Evolutionary conservation across 192 early-diverging fungal species (phyloP), one percentile per base, ranked within the genome.

Genomic region (Kappamyces sp.): DNA sequence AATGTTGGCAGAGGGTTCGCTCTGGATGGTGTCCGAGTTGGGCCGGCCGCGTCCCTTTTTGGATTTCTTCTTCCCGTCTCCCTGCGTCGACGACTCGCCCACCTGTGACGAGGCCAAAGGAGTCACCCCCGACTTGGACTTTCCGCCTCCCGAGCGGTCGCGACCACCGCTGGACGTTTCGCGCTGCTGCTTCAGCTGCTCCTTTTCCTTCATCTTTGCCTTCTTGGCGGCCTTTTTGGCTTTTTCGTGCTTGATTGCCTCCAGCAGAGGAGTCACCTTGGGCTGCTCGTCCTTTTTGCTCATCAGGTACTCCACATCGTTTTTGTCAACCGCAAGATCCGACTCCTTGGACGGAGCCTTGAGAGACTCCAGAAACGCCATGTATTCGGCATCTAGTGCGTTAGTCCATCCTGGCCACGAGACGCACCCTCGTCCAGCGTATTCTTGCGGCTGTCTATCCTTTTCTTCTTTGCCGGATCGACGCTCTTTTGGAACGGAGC

Each of bases 351-450:
- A n/a, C 22, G 12, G 12, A n/a, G 43, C 52, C n/a, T 85, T 84
- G n/a, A 91, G 61, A 3, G 75, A 73, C 50, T 87, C 77, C 32
- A 91, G 50, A 51, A 91, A 91, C 1, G 85, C 77, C 22, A 86
- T 50, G 63, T 86, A 91, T 41, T 91, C 85, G 3, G 81, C 75
- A 69, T 90, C 88, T 88, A 45, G 30, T 22, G 22, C 22, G 22
- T 22, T 22, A 22, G 9, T 33, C 14, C 37, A 64, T 15, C 1
- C 47, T 48, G n/a, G 47, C 46, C 45, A 45, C 12, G 29, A 39
- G 4, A 3, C 5, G 30, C 73, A 87, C 86, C 88, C 51, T 77
- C 54, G 33, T 91, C 85, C 45, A 91, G 88, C 0, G 89, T 91
- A 40, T 84, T 86, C 71, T 85, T 82, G 40, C 83, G 67, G n/a